Evolutionary conservation across 192 early-diverging fungal genomes (phyloP).

Genomic region (Podochytrium sp.): DNA sequence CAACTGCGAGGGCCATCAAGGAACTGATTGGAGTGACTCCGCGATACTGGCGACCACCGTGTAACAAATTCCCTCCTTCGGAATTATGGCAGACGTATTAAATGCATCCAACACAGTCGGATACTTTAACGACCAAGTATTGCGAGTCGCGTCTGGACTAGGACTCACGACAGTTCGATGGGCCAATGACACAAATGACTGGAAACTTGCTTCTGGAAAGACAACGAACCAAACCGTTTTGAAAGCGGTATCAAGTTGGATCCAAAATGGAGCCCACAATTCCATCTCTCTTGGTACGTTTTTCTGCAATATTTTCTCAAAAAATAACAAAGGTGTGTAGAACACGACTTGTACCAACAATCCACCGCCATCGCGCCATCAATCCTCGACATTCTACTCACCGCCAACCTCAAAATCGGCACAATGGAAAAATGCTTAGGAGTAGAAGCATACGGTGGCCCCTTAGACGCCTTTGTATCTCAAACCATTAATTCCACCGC

Average conservation of each 20-base stretch:
- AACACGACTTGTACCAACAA: background rate
- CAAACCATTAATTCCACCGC: no score
- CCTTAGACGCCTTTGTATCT: background rate
- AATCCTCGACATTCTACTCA: background rate
- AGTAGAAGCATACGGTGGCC: background rate
- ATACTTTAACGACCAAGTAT: background rate
- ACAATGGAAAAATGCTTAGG: background rate
- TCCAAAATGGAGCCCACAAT: background rate
- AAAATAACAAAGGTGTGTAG: no score
- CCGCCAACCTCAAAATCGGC: background rate
- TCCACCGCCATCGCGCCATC: background rate
- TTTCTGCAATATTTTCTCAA: no score
- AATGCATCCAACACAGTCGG: no score
- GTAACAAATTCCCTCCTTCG: no score
- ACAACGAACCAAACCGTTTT: background rate
- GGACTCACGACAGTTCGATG: background rate
- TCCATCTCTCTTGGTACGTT: background rate
- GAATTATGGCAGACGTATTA: no score
- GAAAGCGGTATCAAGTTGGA: background rate
- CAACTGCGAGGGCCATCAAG: background rate
- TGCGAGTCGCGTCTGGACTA: background rate
- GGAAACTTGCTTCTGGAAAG: background rate
- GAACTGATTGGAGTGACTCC: slow-evolving; percentile 10
- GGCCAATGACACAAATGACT: background rate
- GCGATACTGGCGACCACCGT: background rate